Evolutionary conservation across 441 rosid genomes (phyloP).

Genomic region (Corymbia calophylla): DNA sequence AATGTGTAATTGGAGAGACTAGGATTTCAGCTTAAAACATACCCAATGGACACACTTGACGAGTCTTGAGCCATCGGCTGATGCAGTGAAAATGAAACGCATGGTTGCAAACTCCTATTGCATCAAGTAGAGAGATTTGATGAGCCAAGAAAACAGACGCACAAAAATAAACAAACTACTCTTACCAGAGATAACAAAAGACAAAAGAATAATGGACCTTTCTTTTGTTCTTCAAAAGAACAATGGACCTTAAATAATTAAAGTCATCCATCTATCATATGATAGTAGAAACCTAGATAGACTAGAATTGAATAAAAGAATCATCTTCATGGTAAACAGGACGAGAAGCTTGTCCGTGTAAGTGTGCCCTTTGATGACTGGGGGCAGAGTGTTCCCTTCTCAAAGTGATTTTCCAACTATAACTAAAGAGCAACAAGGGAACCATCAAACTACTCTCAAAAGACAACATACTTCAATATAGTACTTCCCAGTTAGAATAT

Average conservation of each 20-base stretch:
- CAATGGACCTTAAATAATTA: not conserved
- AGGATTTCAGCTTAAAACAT: not conserved
- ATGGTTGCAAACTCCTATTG: constrained; percentile 82
- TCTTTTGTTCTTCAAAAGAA: not conserved
- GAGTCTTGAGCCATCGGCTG: constrained; percentile 97
- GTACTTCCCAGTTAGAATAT: not conserved
- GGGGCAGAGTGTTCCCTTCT: not conserved
- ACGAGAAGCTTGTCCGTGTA: not conserved
- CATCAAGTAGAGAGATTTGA: not conserved
- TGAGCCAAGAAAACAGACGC: not conserved
- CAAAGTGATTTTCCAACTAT: not conserved
- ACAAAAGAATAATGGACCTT: not conserved
- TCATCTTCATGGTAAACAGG: not conserved
- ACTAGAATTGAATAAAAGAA: not conserved
- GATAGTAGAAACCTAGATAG: not conserved
- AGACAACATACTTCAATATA: not conserved
- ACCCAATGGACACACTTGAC: constrained; percentile 96
- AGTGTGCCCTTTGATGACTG: not conserved
- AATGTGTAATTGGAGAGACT: not conserved
- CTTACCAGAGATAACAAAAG: not conserved
- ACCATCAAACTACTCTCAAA: not conserved
- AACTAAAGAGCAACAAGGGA: not conserved
- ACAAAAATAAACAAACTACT: not conserved
- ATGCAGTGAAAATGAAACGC: constrained; percentile 97
- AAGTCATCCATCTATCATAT: not conserved